These are phyloP conservation scores for Globisporangium megalacanthum DNA, from an alignment of 352 stramenopile genomes.

Conservation along the genomic window DNA sequence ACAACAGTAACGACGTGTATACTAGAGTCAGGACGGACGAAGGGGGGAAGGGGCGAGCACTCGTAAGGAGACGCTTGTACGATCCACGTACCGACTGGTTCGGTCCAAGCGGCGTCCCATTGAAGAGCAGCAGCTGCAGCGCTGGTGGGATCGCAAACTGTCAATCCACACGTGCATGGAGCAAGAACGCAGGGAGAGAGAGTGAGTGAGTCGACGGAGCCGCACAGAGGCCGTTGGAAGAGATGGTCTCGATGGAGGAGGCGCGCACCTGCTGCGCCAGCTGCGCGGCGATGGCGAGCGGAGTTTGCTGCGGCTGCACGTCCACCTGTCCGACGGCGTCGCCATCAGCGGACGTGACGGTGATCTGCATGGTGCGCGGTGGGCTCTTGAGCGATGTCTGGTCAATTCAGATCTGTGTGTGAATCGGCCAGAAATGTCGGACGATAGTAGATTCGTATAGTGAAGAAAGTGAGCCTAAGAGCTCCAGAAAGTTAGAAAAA, in stretches of 20 bases:
- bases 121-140: slow-evolving; percentile 53
- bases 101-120: slow-evolving; percentile 48
- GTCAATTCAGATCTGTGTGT: neutral
- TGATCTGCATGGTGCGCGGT: slow-evolving; percentile 48
- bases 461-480: too few species aligned
- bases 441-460: too few species aligned
- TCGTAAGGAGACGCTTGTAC: neutral
- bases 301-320: slow-evolving; percentile 42
- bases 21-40: neutral
- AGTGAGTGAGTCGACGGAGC: neutral
- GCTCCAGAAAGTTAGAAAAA: too few species aligned
- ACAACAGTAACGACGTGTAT: neutral
- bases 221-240: neutral
- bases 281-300: slow-evolving; percentile 30
- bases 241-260: neutral
- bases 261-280: slow-evolving; percentile 48
- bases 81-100: slow-evolving; percentile 38
- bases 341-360: slow-evolving; percentile 58
- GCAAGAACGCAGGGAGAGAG: neutral
- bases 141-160: slow-evolving; percentile 62
- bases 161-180: slow-evolving; percentile 1
- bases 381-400: neutral
- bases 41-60: neutral
- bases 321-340: slow-evolving; percentile 46
- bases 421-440: too few species aligned